Evolutionary conservation across 148 eudicot genomes (phyloP).

Genomic region (Rhododendron simsii): DNA sequence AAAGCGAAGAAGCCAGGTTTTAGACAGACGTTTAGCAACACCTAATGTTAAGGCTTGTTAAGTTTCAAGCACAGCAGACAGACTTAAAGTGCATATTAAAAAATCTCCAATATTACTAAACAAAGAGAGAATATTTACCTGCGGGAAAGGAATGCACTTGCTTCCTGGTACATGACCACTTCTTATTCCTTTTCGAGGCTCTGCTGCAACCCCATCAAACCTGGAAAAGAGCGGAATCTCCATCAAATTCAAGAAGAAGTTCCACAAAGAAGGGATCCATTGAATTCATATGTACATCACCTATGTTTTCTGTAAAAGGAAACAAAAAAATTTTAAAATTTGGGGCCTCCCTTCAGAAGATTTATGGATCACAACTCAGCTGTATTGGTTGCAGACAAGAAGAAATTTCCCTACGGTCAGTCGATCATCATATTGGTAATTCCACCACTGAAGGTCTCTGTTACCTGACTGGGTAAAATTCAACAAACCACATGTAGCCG

Average conservation of each 20-base stretch:
- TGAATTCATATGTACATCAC: neutral
- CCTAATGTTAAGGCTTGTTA: neutral
- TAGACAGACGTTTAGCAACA: neutral
- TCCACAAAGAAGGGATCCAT: neutral
- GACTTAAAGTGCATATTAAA: constrained; percentile 1
- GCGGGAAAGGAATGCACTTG: constrained; percentile 84
- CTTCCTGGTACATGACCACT: constrained; percentile 98
- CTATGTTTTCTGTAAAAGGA: neutral
- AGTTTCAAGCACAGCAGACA: neutral
- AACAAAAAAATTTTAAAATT: neutral
- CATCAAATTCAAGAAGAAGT: constrained; percentile 12
- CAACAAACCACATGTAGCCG: no score
- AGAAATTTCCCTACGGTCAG: constrained; percentile 5
- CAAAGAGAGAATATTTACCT: constrained; percentile 31
- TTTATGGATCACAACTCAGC: neutral
- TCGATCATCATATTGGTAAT: neutral
- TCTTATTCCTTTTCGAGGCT: constrained; percentile 92
- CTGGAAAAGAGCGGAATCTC: constrained; percentile 32
- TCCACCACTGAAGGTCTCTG: neutral
- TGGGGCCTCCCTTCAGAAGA: neutral
- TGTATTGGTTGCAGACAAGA: constrained; percentile 3
- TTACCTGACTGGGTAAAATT: neutral
- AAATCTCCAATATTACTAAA: neutral
- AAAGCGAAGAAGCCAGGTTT: neutral
- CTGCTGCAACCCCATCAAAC: constrained; percentile 87